A percentile compares a stretch with the other conserved stretches of the same genome.
These are phyloP conservation scores for Mortierella claussenii DNA, from an alignment of 192 early-diverging fungal species.

Conservation along the genomic window DNA sequence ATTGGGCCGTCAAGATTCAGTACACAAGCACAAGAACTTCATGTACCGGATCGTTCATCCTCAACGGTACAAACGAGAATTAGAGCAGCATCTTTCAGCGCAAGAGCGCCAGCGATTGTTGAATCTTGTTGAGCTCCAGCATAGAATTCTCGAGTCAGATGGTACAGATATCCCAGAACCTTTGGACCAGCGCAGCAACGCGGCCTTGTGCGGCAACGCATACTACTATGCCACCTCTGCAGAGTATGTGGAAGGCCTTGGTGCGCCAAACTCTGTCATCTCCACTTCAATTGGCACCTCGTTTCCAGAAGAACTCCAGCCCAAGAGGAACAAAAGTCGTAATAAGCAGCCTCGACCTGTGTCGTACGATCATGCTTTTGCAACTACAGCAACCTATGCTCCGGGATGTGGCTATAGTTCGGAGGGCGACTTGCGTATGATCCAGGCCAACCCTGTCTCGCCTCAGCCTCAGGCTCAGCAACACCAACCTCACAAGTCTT, in stretches of 20 bases:
- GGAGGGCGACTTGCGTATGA: too few species aligned
- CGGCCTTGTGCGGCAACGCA: conserved; percentile 13
- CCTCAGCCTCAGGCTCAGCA: background rate
- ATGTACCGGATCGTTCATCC: conserved; percentile 51
- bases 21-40: conserved; percentile 23
- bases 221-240: conserved; percentile 47
- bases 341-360: conserved; percentile 6
- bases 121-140: conserved; percentile 25
- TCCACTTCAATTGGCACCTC: conserved; percentile 42
- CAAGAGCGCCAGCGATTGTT: conserved; percentile 31
- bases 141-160: conserved; percentile 6
- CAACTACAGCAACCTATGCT: too few species aligned
- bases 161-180: background rate
- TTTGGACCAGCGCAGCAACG: background rate
- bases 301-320: conserved; percentile 30
- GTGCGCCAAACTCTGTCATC: conserved; percentile 38
- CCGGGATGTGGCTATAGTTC: too few species aligned
- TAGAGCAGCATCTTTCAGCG: conserved; percentile 26
- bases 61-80: conserved; percentile 45
- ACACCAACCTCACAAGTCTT: conserved; percentile 1
- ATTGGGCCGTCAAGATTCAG: background rate
- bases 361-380: conserved; percentile 5
- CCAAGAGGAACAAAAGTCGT: conserved; percentile 2
- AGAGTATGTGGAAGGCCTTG: conserved; percentile 41
- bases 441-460: too few species aligned